Evolutionary conservation across 1,284 basidiomycete genomes (phyloP).

Genomic region (Xerocomus minutiporus): DNA sequence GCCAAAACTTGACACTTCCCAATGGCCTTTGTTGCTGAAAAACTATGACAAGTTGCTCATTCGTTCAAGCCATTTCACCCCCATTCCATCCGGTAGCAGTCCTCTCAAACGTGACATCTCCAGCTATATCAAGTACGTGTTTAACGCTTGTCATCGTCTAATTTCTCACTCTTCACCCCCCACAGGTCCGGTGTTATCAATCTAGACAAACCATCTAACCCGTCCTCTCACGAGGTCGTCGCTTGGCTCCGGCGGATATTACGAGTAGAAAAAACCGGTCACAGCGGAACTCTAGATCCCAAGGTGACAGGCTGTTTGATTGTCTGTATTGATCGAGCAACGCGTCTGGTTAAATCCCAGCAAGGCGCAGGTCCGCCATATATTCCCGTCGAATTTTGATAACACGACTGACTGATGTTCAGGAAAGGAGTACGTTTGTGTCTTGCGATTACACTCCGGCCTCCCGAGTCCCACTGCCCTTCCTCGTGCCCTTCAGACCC

Average conservation of each 20-base stretch:
- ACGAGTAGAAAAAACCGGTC: constrained; percentile 96
- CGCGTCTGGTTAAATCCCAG: constrained; percentile 97
- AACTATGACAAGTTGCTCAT: constrained; percentile 97
- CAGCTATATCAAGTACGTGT: constrained; percentile 80
- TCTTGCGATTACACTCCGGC: constrained; percentile 85
- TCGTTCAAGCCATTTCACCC: constrained; percentile 96
- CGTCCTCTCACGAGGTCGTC: constrained; percentile 99
- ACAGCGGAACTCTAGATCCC: constrained; percentile 96
- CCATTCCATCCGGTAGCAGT: constrained; percentile 87
- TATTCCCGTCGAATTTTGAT: constrained; percentile 3
- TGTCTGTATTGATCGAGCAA: constrained; percentile 99
- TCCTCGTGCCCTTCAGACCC: constrained; percentile 90
- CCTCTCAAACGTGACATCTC: constrained; percentile 92
- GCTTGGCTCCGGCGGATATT: constrained; percentile 97
- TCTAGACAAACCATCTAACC: constrained; percentile 99
- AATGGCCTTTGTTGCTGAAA: constrained; percentile 98
- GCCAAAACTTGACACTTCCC: constrained; percentile 86
- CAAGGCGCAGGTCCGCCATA: constrained; percentile 78
- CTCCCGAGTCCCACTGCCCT: constrained; percentile 82
- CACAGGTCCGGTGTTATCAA: constrained; percentile 94
- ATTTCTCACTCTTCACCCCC: neutral
- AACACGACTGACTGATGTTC: constrained; percentile 9
- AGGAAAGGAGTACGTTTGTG: constrained; percentile 99
- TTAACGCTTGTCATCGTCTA: constrained; percentile 2
- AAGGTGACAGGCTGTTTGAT: constrained; percentile 99